Base-by-base conservation (phyloP, 2,329 filamentous ascomycete species). In the Colletotrichum godetiae region DNA sequence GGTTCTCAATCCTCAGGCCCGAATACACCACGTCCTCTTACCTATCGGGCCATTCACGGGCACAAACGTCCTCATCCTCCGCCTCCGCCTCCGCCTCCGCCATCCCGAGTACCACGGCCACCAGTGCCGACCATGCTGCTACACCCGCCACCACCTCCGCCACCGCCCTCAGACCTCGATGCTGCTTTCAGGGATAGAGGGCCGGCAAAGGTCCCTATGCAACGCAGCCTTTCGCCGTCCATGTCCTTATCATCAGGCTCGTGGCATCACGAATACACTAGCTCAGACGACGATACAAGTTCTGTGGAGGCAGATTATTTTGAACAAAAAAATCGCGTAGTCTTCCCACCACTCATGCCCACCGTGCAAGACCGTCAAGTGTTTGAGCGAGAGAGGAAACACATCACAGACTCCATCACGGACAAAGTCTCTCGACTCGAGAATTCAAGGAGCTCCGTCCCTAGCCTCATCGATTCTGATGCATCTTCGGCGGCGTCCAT, bases 361-460 rank as follows among this genome's bases (percentile, higher is more conserved):
- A 75, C 73, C 11, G 73, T 67, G 5, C 61, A 65, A 55, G 37
- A 22, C 19, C 61, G 62, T 13, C 37, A 53, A 13, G 24, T 62
- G 10, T 15, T 59, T 5, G 27, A 58, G 7, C 52, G 58, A 15
- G 27, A 67, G 10, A 61, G 74, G 27, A 70, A 59, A 6, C 55
- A 37, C 5, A 61, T 75, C 42, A 80, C 80, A 49, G 80, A 78
- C 61, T 78, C 78, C 2, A 84, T 84, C 66, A 78, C 79, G n/a
- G 71, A 79, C 24, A 82, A 80, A 78, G 80, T 83, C 35, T 78
- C 81, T 31, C 76, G 77, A 59, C 80, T 80, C 57, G 80, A 82
- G 72, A 78, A 75, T 33, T 76, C 77, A 8, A 76, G 75, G 42
- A 78, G 75, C 22, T 76, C 79, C 19, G 67, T 65, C 4, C 58